Conservation (phyloP, 768 basidiomycete species). For the Holtermannia corniformis region DNA sequence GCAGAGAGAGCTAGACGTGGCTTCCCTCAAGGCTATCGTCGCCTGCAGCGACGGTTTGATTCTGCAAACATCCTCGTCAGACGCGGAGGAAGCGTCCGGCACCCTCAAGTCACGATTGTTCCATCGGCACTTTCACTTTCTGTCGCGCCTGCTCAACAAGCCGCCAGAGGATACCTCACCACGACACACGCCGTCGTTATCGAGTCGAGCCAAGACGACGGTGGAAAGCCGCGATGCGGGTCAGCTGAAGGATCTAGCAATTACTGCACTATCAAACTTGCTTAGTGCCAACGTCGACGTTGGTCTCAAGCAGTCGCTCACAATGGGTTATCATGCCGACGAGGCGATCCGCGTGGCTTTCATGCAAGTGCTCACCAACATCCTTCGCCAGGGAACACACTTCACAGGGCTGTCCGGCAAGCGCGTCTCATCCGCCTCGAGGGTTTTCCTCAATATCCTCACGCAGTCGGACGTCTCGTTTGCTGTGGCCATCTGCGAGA, state of each 20-base stretch:
- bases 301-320: constrained; percentile 78
- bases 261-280: constrained; percentile 69
- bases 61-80: constrained; percentile 52
- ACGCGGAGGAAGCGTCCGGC: constrained; percentile 49
- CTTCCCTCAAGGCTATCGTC: constrained; percentile 63
- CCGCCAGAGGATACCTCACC: background rate
- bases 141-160: constrained; percentile 30
- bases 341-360: constrained; percentile 65
- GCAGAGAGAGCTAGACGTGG: constrained; percentile 56
- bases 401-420: constrained; percentile 49
- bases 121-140: constrained; percentile 60
- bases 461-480: constrained; percentile 18
- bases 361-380: constrained; percentile 71
- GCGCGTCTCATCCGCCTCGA: constrained; percentile 4
- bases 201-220: background rate
- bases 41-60: constrained; percentile 66
- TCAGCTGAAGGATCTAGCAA: constrained; percentile 46
- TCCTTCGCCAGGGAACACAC: constrained; percentile 67
- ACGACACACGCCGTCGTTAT: background rate
- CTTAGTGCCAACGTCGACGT: constrained; percentile 76
- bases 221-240: background rate
- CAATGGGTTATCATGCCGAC: constrained; percentile 66
- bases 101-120: constrained; percentile 70
- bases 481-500: constrained; percentile 73
- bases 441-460: constrained; percentile 12